Conservation (phyloP, 306 rosid genomes). For the Castanopsis chinensis region DNA sequence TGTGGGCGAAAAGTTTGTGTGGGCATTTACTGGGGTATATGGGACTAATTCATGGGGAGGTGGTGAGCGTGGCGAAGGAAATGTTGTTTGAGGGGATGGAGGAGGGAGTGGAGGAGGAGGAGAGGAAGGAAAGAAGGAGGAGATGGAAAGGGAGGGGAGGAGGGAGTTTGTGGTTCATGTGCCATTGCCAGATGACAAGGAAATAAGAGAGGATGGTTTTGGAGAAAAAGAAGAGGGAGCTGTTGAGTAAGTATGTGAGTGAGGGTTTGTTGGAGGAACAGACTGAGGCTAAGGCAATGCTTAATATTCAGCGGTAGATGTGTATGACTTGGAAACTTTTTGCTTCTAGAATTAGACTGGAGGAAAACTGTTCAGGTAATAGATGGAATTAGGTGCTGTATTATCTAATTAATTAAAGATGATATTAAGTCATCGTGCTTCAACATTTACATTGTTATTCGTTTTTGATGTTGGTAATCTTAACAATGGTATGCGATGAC, state of each 20-base stretch:
- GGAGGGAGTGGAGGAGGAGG: constrained; percentile 89
- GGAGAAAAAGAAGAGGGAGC: no score
- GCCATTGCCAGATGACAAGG: constrained; percentile 82
- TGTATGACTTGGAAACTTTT: neutral
- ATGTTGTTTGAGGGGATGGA: constrained; percentile 50
- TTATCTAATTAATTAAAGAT: no score
- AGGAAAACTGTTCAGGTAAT: neutral
- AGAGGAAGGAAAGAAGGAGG: constrained; percentile 54
- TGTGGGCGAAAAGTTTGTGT: no score
- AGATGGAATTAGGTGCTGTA: no score
- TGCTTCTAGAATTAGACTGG: neutral
- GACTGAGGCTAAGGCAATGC: no score
- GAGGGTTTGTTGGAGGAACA: no score
- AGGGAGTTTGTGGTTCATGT: constrained; percentile 85
- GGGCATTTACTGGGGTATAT: no score
- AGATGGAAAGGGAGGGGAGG: constrained; percentile 43
- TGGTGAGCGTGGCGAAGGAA: constrained; percentile 52
- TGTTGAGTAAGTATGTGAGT: no score
- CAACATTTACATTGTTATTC: neutral
- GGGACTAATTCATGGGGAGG: constrained; percentile 45
- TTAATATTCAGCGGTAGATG: no score
- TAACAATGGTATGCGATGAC: neutral
- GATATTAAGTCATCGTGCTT: neutral
- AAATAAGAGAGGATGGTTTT: constrained; percentile 92
- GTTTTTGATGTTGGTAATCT: neutral